These are phyloP conservation scores for Pythium insidiosum DNA, from an alignment of 352 stramenopile species.

Conservation along the genomic window DNA sequence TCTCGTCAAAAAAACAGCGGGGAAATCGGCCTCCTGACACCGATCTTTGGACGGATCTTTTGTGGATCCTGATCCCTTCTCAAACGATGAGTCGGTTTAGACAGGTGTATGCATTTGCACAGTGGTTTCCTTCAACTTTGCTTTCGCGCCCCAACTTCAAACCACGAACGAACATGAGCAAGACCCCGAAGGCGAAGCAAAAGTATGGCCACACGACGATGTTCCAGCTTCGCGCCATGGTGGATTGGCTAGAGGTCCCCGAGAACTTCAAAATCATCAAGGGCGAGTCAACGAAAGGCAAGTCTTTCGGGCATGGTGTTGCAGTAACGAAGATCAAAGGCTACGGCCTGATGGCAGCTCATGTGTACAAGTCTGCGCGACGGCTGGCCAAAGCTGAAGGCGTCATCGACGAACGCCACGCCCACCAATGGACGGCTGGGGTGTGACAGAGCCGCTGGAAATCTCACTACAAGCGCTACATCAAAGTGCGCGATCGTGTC, in stretches of 20 bases:
- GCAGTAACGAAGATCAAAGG: neutral
- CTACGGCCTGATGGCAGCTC: slow-evolving; percentile 1
- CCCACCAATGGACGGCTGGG: neutral
- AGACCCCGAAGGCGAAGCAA: neutral
- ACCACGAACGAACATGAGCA: no score
- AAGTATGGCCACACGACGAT: slow-evolving; percentile 1
- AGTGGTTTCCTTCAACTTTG: no score
- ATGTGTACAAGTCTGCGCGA: neutral
- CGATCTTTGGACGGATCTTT: no score
- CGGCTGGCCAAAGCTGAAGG: neutral
- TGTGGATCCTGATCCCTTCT: no score
- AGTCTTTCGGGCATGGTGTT: neutral
- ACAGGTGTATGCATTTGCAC: no score
- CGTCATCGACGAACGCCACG: neutral
- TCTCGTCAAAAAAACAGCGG: no score
- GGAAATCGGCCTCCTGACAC: no score
- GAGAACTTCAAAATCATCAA: slow-evolving; percentile 4
- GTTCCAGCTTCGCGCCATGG: neutral
- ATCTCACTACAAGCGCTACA: neutral
- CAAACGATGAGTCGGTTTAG: no score
- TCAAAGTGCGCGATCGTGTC: neutral
- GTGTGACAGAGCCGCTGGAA: slow-evolving; percentile 2
- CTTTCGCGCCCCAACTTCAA: no score
- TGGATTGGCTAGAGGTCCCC: slow-evolving; percentile 1
- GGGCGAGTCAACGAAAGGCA: neutral